Percentiles rank a stretch among this genome's conserved stretches.
phyloP scores from a whole-genome alignment of 371 early-diverging fungal genomes.

The Haplosporangium sp. region DNA sequence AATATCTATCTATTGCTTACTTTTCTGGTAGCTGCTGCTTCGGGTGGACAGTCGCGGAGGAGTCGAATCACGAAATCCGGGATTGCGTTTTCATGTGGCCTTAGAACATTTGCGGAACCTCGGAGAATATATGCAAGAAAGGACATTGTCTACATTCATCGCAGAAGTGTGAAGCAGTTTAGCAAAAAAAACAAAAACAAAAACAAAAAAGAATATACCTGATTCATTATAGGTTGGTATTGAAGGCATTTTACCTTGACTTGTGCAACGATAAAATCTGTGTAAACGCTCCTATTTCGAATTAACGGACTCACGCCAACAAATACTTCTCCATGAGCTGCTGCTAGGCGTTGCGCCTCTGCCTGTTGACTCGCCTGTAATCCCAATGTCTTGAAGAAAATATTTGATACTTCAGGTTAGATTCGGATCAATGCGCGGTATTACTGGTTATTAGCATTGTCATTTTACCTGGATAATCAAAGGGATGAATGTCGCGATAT shows the following conservation, averaged over 20 bases:
- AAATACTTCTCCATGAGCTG: conserved; percentile 75
- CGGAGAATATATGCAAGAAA: conserved; percentile 95
- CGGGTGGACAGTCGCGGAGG: conserved; percentile 93
- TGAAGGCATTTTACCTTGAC: conserved; percentile 74
- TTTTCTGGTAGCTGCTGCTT: conserved; percentile 92
- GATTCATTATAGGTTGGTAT: not conserved
- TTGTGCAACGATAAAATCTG: conserved; percentile 90
- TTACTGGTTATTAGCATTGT: not conserved
- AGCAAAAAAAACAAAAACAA: not conserved
- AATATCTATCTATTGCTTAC: conserved; percentile 43
- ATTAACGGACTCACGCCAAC: conserved; percentile 87
- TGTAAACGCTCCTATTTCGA: conserved; percentile 76
- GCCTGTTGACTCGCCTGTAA: conserved; percentile 85
- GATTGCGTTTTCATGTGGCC: conserved; percentile 83
- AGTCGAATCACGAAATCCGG: conserved; percentile 91
- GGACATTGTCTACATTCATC: conserved; percentile 82
- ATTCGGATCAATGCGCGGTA: not conserved
- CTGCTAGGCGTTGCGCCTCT: conserved; percentile 78
- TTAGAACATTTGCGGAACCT: conserved; percentile 76
- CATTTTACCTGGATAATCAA: conserved; percentile 83
- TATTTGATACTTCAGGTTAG: not conserved
- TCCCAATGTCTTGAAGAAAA: conserved; percentile 68
- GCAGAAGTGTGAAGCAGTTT: no score
- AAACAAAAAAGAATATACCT: not conserved
- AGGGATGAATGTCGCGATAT: conserved; percentile 89